phyloP scores from a whole-genome alignment of 495 filamentous ascomycete genomes.

The Glarea lozoyensis region DNA sequence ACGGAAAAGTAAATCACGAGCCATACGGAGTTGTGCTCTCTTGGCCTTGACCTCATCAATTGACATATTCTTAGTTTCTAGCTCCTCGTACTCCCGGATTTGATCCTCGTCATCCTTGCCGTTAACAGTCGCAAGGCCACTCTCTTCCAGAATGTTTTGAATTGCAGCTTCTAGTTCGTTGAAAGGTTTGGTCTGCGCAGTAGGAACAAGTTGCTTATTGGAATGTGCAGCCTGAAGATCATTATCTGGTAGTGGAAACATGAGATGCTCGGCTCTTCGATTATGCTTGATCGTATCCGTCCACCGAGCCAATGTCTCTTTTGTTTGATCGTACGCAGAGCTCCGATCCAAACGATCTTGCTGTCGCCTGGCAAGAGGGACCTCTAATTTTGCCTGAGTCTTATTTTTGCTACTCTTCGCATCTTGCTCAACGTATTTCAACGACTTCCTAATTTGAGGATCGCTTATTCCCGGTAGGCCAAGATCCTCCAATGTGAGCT shows the following conservation, averaged over 20 bases:
- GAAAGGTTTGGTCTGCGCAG: slow-evolving; percentile 47
- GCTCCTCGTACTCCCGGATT: slow-evolving; percentile 60
- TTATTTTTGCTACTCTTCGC: slow-evolving; percentile 43
- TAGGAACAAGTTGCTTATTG: slow-evolving; percentile 43
- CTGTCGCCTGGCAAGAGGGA: slow-evolving; percentile 80
- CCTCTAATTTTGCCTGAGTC: slow-evolving; percentile 64
- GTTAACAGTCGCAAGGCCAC: slow-evolving; percentile 54
- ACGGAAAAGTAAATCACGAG: slow-evolving; percentile 80
- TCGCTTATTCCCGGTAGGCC: slow-evolving; percentile 63
- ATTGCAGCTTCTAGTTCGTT: slow-evolving; percentile 81
- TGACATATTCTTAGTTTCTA: slow-evolving; percentile 55
- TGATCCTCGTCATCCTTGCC: slow-evolving; percentile 55
- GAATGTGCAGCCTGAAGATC: slow-evolving; percentile 40
- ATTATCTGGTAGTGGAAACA: slow-evolving; percentile 80
- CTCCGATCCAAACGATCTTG: slow-evolving; percentile 80
- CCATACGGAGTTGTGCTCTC: slow-evolving; percentile 64
- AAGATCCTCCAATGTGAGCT: slow-evolving; percentile 75
- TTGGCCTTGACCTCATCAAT: slow-evolving; percentile 66
- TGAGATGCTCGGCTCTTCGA: slow-evolving; percentile 79
- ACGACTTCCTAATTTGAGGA: slow-evolving; percentile 64
- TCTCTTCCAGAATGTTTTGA: slow-evolving; percentile 78
- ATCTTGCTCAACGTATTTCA: slow-evolving; percentile 51
- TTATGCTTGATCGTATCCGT: slow-evolving; percentile 91
- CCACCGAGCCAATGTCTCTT: slow-evolving; percentile 84
- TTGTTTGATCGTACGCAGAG: slow-evolving; percentile 84